Evolutionary conservation across 805 yeast genomes (phyloP), one percentile per base, ranked within the genome.

Genomic region (Starmerella lactis-condensi): DNA sequence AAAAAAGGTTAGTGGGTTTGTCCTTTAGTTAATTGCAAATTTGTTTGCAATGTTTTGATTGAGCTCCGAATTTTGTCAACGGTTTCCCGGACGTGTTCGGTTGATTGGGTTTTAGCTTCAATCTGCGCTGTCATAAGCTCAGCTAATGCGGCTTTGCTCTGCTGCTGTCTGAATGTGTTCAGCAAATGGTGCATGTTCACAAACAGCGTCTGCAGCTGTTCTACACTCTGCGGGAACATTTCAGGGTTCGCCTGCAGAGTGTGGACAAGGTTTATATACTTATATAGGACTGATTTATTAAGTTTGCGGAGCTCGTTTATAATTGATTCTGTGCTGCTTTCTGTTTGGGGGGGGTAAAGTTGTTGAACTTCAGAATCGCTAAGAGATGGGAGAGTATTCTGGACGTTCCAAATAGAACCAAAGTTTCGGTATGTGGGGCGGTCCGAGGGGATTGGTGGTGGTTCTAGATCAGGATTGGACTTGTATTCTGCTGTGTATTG

Each of bases 141-240:
- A 26, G 82, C 78, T 40, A 89, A 60, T 30, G 83, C 73, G 46
- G 89, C 98, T 31, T 95, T 62, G 3, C 93, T 75, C 50, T 89
- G 98, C 53, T 89, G 96, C 3, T 95, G 89, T 38, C 98, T 62
- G 53, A 89, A 89, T 31, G 83, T 82, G 51, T 89, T 89, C 36
- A 89, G 57, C 22, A 89, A 57, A 51, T 89, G 96, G 50, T 89
- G 95, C 40, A 89, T 72, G 48, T 89, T 89, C 48, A 85, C 75
- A 31, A 89, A 57, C 8, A 85, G 70, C 10, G 75, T 64, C 39
- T 91, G 67, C 23, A 89, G 68, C 41, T 79, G 70, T 40, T 82
- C 93, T 17, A 82, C 67, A 44, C 79, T 76, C 5, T 54, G 51
- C 2, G 64, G 64, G 40, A 63, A 69, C 36, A 66, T 58, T 15